Conservation (phyloP, 148 eudicot species). For the Euryodendron excelsum region DNA sequence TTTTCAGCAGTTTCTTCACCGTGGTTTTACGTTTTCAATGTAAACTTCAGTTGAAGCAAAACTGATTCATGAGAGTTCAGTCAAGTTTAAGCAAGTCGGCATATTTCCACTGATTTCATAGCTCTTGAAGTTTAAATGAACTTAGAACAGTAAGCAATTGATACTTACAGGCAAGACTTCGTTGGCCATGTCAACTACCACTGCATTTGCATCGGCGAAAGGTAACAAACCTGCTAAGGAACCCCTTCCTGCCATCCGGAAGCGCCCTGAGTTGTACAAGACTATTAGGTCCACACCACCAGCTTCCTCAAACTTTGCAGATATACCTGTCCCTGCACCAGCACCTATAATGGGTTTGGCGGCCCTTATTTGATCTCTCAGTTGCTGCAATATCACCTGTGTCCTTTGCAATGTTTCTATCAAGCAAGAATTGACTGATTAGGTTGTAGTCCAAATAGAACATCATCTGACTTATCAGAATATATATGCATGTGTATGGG, state of each 20-base stretch:
- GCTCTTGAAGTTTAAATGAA: conserved; percentile 1
- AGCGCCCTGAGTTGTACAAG: conserved; percentile 92
- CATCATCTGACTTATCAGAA: conserved; percentile 6
- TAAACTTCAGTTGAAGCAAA: background rate
- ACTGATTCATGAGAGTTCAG: background rate
- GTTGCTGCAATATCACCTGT: conserved; percentile 47
- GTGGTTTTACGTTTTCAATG: background rate
- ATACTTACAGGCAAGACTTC: conserved; percentile 91
- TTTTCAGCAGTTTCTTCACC: too few relatives aligned
- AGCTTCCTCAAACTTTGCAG: conserved; percentile 96
- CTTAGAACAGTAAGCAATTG: background rate
- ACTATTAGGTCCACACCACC: conserved; percentile 95
- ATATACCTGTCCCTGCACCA: conserved; percentile 99
- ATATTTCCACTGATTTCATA: background rate
- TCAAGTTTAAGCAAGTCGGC: background rate
- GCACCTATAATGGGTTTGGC: conserved; percentile 96
- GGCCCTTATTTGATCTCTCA: conserved; percentile 60
- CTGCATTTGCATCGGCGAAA: conserved; percentile 96
- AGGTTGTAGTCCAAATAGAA: background rate
- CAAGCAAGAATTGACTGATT: background rate
- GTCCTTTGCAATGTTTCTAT: conserved; percentile 79
- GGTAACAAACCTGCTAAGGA: conserved; percentile 94
- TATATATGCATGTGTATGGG: too few relatives aligned
- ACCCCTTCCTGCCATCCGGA: conserved; percentile 99
- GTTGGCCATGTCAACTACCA: conserved; percentile 98